phyloP scores from a whole-genome alignment of 108 stramenopile genomes.

The Cyclotella distinguenda region DNA sequence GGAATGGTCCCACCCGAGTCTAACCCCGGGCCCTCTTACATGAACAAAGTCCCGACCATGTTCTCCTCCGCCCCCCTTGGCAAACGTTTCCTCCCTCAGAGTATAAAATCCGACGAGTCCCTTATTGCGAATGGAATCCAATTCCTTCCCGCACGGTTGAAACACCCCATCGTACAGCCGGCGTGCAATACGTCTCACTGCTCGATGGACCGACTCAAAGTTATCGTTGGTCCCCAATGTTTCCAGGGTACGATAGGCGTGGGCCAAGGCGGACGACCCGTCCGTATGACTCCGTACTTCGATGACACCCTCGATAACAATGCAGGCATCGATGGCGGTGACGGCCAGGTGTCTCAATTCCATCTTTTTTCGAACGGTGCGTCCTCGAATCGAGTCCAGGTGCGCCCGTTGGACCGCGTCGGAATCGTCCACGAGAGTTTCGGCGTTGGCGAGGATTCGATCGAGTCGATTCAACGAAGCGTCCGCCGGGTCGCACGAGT shows the following conservation, averaged over 20 bases:
- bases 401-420: not conserved
- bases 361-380: conserved; percentile 24
- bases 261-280: not conserved
- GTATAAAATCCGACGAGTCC: conserved; percentile 25
- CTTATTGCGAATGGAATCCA: not conserved
- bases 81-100: conserved; percentile 11
- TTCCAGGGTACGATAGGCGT: not conserved
- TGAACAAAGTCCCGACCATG: conserved; percentile 11
- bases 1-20: conserved; percentile 25
- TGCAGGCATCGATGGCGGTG: conserved; percentile 15
- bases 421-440: conserved; percentile 8
- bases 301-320: conserved; percentile 1
- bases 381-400: conserved; percentile 7
- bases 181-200: conserved; percentile 14
- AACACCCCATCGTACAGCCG: conserved; percentile 13
- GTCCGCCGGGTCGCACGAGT: too few relatives aligned
- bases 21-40: conserved; percentile 24
- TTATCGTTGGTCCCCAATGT: not conserved
- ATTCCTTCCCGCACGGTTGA: conserved; percentile 12
- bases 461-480: not conserved
- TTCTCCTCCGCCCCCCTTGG: not conserved
- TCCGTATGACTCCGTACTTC: not conserved
- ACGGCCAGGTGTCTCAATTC: conserved; percentile 37
- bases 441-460: not conserved
- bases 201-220: conserved; percentile 26